Evolutionary conservation across 1,284 basidiomycete species (phyloP), one percentile per base, ranked within the genome.

Genomic region (Pseudozyma pruni): DNA sequence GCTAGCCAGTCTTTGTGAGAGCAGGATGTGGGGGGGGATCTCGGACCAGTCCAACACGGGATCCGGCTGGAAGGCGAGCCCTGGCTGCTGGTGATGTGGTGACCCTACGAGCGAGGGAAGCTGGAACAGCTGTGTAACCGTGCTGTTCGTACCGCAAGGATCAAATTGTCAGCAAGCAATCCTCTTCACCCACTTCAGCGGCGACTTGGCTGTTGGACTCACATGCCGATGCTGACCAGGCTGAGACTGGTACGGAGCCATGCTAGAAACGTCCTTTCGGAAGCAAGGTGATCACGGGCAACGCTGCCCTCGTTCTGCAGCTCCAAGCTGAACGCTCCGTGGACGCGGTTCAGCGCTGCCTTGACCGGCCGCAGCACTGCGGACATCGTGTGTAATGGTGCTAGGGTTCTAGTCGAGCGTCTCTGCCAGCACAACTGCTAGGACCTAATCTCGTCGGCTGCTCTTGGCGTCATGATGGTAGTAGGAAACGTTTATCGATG

Each of bases 241-340:
- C 67, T 68, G 3, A 84, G 54, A 14, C 76, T 79, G 13, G 83
- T 83, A 13, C 83, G 57, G 29, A 83, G 62, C 82, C 82, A 83
- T 32, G 83, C 82, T 7, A 83, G 54, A 39, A 76, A 83, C 16
- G 82, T 83, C 9, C 82, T 52, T 60, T 83, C 83, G 11, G 76
- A 71, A 6, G 81, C 82, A 3, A 83, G 62, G 45, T 83, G 82
- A 34, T 83, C 82, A 14, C 81, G 54, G 8, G 81, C 83, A 32
- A 83, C 83, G 33, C 74, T 78, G 13, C 83, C 83, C 53, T 76
- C 75, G 57, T 79, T 79, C 37, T 77, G 61, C 27, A 79, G 59
- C 40, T 76, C 70, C 13, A 62, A 63, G 42, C 45, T 67, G 48
- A 66, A 62, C 7, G 58, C 59, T 27, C 41, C 38, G 13, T 69